These are phyloP conservation scores for Sporothrix curviconia DNA, from an alignment of 2,329 filamentous ascomycete species.

Conservation along the genomic window DNA sequence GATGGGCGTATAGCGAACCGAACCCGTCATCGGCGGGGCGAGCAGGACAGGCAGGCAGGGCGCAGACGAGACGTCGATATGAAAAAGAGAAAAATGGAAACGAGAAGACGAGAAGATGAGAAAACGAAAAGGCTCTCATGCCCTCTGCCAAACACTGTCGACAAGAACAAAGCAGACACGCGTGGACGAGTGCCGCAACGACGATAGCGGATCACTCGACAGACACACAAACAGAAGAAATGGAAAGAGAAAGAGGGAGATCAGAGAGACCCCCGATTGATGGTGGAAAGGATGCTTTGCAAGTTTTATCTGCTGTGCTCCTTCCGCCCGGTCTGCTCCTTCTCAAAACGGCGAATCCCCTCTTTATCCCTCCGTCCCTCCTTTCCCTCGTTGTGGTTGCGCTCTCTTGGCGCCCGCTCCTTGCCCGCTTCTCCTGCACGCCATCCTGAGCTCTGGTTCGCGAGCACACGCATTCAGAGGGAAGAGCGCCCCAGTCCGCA, in stretches of 20 bases:
- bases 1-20: too few relatives aligned
- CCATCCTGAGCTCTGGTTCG: neutral
- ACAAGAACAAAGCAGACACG: too few relatives aligned
- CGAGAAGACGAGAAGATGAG: too few relatives aligned
- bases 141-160: neutral
- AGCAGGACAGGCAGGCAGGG: too few relatives aligned
- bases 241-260: neutral
- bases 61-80: too few relatives aligned
- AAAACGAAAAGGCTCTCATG: too few relatives aligned
- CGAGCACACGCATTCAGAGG: neutral
- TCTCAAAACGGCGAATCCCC: neutral
- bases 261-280: neutral
- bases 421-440: too few relatives aligned
- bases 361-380: neutral
- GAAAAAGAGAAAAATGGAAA: too few relatives aligned
- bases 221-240: neutral
- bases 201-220: too few relatives aligned
- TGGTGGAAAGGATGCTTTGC: neutral
- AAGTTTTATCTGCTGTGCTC: constrained; percentile 8
- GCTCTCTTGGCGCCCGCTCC: constrained; percentile 8
- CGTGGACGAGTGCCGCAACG: too few relatives aligned
- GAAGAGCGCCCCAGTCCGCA: neutral
- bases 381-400: neutral
- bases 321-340: neutral
- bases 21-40: too few relatives aligned